Evolutionary conservation across 495 filamentous ascomycete genomes (phyloP), one percentile per base, ranked within the genome.

Genomic region (Neurospora tetrasperma): DNA sequence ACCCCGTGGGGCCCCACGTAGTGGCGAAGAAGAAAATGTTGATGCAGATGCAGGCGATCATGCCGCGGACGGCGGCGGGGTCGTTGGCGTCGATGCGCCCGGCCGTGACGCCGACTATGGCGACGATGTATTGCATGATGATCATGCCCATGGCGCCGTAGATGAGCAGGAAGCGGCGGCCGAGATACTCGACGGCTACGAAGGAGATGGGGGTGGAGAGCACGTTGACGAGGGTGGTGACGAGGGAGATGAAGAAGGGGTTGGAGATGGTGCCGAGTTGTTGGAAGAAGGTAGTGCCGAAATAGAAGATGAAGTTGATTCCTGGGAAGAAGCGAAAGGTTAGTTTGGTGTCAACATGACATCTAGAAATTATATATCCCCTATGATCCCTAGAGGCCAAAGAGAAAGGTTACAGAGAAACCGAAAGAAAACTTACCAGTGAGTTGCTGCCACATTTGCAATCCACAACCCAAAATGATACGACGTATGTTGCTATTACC

Each of bases 301-400:
- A 96, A 85, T 94, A 96, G 86, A 96, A 95, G 83, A 96, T 89
- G 83, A 96, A 94, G 86, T 96, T 95, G 82, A 95, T 89, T 81
- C 92, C 92, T 39, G 90, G 23, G 6, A 35, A 12, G 6, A 35
- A 7, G 14, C 3, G 27, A 11, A 7, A 8, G 8, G 48, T 62
- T 62, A 62, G 54, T 85, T 82, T 31, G 11, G 16, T 44, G 39
- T 39, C 39, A 39, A 39, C 38, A 39, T 39, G 7, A 39, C 39
- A 39, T 9, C 7, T 39, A 39, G 6, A 39, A 39, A 1, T 39
- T 39, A 39, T 39, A 39, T 39, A 39, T 39, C 5, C 6, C 39
- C 39, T 39, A 39, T 39, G 39, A 5, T 8, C 39, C 39, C 7
- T 8, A 1, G 39, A 39, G 5, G 1, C 39, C 39, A 39, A 39